These are phyloP conservation scores for Choanephora cucurbitarum DNA, from an alignment of 371 early-diverging fungal genomes.

Conservation along the genomic window DNA sequence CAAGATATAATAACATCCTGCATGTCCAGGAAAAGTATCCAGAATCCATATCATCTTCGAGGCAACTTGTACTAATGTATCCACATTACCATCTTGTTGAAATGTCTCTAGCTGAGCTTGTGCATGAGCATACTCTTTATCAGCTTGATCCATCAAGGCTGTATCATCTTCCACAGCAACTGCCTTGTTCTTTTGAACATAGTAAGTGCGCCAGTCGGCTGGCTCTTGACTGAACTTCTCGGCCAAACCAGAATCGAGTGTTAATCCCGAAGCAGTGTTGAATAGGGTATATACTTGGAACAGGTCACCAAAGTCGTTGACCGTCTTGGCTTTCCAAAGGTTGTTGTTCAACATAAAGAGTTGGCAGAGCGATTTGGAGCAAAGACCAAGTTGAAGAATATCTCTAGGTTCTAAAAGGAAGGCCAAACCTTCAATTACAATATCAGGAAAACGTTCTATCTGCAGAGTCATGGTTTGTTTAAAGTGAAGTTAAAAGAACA, in stretches of 20 bases:
- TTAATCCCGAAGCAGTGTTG: constrained; percentile 42
- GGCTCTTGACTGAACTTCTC: constrained; percentile 42
- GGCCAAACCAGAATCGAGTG: constrained; percentile 30
- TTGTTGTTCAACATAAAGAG: constrained; percentile 17
- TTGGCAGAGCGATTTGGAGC: constrained; percentile 28
- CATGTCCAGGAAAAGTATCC: constrained; percentile 56
- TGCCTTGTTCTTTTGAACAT: constrained; percentile 35
- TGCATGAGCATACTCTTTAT: constrained; percentile 42
- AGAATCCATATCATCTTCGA: constrained; percentile 51
- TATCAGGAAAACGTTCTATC: constrained; percentile 28
- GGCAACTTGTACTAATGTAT: constrained; percentile 41
- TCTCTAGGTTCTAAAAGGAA: constrained; percentile 34
- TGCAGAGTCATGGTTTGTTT: constrained; percentile 32
- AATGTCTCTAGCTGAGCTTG: constrained; percentile 42
- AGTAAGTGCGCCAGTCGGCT: constrained; percentile 45
- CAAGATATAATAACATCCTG: constrained; percentile 57
- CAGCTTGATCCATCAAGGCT: constrained; percentile 43
- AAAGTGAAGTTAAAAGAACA: not conserved
- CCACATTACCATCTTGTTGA: constrained; percentile 44
- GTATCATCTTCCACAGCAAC: constrained; percentile 32
- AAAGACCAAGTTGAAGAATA: constrained; percentile 19
- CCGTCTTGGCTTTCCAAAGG: constrained; percentile 39
- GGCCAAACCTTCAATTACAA: constrained; percentile 26
- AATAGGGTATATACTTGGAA: constrained; percentile 51
- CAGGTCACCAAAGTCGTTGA: constrained; percentile 54